Percentiles rank a stretch among this genome's conserved stretches.
These are phyloP conservation scores for Malassezia sympodialis DNA, from an alignment of 1,284 basidiomycete genomes.

Conservation along the genomic window DNA sequence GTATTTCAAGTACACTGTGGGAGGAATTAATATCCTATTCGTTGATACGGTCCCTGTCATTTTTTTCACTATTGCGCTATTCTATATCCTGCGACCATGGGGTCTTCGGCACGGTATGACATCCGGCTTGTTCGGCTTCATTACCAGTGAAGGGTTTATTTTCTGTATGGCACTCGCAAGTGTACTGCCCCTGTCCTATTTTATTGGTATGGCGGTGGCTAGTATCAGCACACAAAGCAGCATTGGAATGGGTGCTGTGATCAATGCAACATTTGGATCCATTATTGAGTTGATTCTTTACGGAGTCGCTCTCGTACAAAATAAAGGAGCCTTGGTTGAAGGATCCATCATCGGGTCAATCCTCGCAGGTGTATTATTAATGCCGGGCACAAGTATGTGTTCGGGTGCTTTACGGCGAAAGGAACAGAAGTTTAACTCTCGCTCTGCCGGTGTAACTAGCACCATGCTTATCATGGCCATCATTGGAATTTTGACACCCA, in stretches of 20 bases:
- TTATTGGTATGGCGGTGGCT: conserved; percentile 99
- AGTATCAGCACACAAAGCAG: conserved; percentile 94
- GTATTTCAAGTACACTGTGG: conserved; percentile 99
- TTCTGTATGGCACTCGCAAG: conserved; percentile 77
- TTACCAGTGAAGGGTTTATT: conserved; percentile 69
- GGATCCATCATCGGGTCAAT: conserved; percentile 84
- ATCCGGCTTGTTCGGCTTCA: conserved; percentile 57
- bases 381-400: conserved; percentile 96
- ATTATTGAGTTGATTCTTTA: conserved; percentile 97
- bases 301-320: conserved; percentile 71
- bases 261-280: conserved; percentile 97
- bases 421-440: conserved; percentile 96
- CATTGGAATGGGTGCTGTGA: conserved; percentile 98
- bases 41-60: conserved; percentile 89
- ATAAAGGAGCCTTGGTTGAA: conserved; percentile 87
- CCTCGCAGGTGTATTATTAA: conserved; percentile 90
- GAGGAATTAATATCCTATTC: conserved; percentile 97
- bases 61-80: conserved; percentile 90
- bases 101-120: conserved; percentile 58
- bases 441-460: conserved; percentile 92
- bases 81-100: conserved; percentile 66
- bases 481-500: conserved; percentile 88
- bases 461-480: conserved; percentile 99
- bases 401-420: conserved; percentile 83
- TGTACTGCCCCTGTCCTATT: conserved; percentile 95